Conservation (phyloP, 208 protist genomes). For the Trypanosoma caninum region DNA sequence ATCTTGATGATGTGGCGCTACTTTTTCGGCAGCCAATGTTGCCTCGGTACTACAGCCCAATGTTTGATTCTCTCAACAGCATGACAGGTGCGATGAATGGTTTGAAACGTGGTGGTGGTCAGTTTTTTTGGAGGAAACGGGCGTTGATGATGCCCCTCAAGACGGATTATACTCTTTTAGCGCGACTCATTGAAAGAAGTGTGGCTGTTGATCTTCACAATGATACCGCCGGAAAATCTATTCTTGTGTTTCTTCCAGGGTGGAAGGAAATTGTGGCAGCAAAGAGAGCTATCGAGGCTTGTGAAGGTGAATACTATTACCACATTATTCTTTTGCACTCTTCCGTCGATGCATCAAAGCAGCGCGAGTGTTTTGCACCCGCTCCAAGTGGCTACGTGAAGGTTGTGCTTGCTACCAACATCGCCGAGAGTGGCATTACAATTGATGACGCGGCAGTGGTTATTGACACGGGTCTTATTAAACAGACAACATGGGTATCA, state of each 20-base stretch:
- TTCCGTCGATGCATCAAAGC: conserved; percentile 68
- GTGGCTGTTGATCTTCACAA: conserved; percentile 43
- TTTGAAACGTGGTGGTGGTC: not conserved
- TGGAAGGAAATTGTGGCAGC: conserved; percentile 95
- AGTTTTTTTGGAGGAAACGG: not conserved
- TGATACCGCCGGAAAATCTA: conserved; percentile 76
- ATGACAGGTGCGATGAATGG: not conserved
- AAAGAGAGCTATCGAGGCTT: conserved; percentile 55
- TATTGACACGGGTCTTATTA: conserved; percentile 94
- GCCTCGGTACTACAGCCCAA: conserved; percentile 33
- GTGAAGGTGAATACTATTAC: conserved; percentile 32
- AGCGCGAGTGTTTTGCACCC: conserved; percentile 90
- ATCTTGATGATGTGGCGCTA: conserved; percentile 67
- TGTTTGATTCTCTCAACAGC: conserved; percentile 43
- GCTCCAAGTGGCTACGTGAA: conserved; percentile 80
- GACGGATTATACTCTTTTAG: conserved; percentile 79
- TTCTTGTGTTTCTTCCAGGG: conserved; percentile 99
- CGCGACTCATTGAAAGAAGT: conserved; percentile 57
- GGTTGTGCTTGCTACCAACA: conserved; percentile 96
- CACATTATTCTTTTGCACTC: conserved; percentile 90
- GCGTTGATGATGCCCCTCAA: conserved; percentile 27
- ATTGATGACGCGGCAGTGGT: conserved; percentile 95
- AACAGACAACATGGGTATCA: conserved; percentile 77
- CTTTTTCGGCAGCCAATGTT: conserved; percentile 2
- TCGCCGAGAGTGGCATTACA: conserved; percentile 96